Evolutionary conservation across 345 rosid species (phyloP).

Genomic region (Citrus sp.): DNA sequence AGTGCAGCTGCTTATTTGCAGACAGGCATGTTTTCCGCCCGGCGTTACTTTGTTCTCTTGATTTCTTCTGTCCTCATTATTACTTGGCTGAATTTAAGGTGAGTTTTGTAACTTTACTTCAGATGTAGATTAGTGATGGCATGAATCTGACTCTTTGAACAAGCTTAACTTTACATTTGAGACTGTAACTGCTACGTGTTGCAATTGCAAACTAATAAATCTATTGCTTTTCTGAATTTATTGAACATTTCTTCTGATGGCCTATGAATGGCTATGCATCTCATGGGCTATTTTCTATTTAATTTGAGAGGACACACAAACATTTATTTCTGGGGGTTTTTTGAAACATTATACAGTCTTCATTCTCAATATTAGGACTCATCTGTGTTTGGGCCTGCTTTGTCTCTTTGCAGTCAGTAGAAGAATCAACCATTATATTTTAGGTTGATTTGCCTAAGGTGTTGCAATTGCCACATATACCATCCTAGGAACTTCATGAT

Average conservation of each 20-base stretch:
- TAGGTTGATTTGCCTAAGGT: background rate
- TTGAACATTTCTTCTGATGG: too few species aligned
- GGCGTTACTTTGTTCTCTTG: conserved; percentile 59
- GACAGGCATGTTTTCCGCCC: conserved; percentile 51
- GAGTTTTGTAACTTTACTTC: conserved; percentile 2
- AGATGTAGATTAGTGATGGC: background rate
- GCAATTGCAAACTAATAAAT: too few species aligned
- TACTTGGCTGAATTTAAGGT: conserved; percentile 91
- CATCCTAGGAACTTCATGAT: background rate
- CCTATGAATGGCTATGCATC: too few species aligned
- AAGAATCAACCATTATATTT: background rate
- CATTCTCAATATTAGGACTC: background rate
- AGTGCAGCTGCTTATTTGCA: conserved; percentile 75
- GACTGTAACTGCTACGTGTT: too few species aligned
- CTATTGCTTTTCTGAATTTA: too few species aligned
- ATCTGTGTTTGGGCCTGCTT: background rate
- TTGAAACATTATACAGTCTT: background rate
- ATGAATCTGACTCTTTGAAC: background rate
- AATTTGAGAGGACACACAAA: too few species aligned
- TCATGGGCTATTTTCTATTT: too few species aligned
- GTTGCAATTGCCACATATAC: background rate
- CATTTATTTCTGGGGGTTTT: background rate
- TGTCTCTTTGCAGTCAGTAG: background rate
- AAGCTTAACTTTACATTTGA: background rate
- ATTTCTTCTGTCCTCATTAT: conserved; percentile 72